Base-by-base conservation (phyloP, 176 grass and related monocot genomes). In the Avena eriantha region DNA sequence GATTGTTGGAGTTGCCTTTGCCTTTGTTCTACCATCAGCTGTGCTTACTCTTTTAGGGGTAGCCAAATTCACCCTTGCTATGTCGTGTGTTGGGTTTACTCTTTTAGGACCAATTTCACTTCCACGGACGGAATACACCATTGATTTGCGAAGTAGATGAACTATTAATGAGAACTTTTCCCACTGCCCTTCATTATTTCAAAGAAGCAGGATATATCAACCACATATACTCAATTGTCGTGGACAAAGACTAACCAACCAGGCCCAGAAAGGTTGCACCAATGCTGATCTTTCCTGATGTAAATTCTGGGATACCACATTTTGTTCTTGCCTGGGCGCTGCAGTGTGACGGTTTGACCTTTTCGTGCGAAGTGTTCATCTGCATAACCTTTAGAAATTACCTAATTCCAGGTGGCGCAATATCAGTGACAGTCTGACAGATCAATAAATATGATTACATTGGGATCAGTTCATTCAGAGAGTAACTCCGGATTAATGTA, bases 221-320 rank as follows among this genome's bases (percentile, higher is more conserved):
- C 92, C 13, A 82, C 84, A 21, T 55, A 29, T 23, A 91, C 23
- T 65, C 73, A 68, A 43, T 79, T 94, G 8, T 89, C 76, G 2
- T 7, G 16, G 4, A 91, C 84, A 82, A 94, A 94, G 9, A 43
- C 35, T 36, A 77, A 60, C 92, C 89, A 94, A 49, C 59, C 35
- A 72, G 10, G 4, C 19, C 85, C 85, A 72, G 5, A n/a, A 75
- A 89, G 67, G 13, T 82, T 78, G 69, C 68, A 31, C 13, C 16
- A 69, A 39, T 19, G 43, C 22, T 45, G 3, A 43, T 73, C 46
- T 24, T 76, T 69, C 69, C 85, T 90, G 11, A 85, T 73, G 36
- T 78, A 18, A 29, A 78, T 85, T 55, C 16, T 69, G 6, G 51
- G 76, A 58, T 24, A 48, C 91, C 91, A 93, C 43, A 77, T 85